Conservation (phyloP, 75 land plant genomes). For the Sequoiadendron giganteum region DNA sequence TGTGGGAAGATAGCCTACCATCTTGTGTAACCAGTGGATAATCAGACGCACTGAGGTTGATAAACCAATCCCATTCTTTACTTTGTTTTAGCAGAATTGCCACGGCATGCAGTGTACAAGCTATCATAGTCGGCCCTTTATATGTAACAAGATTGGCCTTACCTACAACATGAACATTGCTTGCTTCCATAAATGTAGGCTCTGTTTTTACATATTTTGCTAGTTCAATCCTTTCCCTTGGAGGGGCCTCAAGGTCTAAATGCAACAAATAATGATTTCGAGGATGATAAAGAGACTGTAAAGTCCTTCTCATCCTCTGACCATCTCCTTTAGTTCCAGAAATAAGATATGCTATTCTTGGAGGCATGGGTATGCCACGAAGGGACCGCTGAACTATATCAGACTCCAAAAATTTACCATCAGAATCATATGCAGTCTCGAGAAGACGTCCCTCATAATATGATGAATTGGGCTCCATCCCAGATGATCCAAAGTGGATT, state of each 20-base stretch:
- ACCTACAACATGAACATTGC: constrained; percentile 74
- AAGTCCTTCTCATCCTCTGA: constrained; percentile 39
- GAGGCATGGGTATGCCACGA: constrained; percentile 40
- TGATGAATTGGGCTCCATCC: not conserved
- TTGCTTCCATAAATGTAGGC: constrained; percentile 30
- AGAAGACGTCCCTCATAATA: not conserved
- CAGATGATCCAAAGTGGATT: constrained; percentile 9
- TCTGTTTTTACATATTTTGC: constrained; percentile 47
- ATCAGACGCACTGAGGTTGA: constrained; percentile 86
- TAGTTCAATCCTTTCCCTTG: constrained; percentile 61
- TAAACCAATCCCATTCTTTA: constrained; percentile 91
- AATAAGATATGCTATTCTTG: constrained; percentile 76
- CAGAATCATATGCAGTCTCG: not conserved
- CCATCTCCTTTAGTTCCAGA: constrained; percentile 75
- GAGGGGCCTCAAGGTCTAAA: constrained; percentile 66
- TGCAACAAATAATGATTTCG: constrained; percentile 78
- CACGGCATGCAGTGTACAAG: constrained; percentile 63
- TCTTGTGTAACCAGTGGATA: constrained; percentile 94
- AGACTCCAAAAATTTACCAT: constrained; percentile 4
- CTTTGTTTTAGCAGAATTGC: constrained; percentile 65
- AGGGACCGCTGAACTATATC: not conserved
- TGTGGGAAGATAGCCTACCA: constrained; percentile 40
- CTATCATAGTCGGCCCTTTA: constrained; percentile 82
- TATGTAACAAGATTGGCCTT: constrained; percentile 69
- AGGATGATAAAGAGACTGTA: constrained; percentile 83